Evolutionary conservation across 345 rosid species (phyloP), one percentile per base, ranked within the genome.

Genomic region (Erodium maritimum): DNA sequence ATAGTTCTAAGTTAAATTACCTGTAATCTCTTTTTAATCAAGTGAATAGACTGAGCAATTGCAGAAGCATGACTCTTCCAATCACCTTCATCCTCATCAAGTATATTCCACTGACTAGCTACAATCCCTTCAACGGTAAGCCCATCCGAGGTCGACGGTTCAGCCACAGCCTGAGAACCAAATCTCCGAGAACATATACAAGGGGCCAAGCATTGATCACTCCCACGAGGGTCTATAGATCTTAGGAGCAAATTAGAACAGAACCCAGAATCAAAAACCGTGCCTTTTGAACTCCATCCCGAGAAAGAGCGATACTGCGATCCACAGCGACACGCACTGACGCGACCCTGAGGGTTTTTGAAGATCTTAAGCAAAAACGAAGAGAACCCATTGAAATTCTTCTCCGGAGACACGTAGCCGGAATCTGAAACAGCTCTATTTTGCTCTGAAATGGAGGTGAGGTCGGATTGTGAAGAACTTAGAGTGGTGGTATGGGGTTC

Each of bases 31-130:
- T 63, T 80, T 80, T 87, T 93, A 82, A 93, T 87, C 24, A 89
- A 85, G 79, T 79, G 78, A 66, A 93, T 78, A 65, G 96, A 93
- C 59, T 89, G 96, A 57, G 96, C 73, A 75, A 83, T 80, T 14
- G 99, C 94, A 60, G 96, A 86, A 52, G 91, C 88, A 73, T 93
- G 96, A 61, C 96, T 87, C 69, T 74, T 89, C 99, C 99, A 87
- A 73, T 93, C 95, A 65, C 73, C 67, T 58, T 89, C 96, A 52
- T 64, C 70, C 70, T 89, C 99, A 21, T 86, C 87, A 19, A 87
- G 72, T 50, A 93, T 83, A 25, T 79, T 51, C 99, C 96, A 93
- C 55, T 77, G 82, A 65, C 62, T 82, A 56, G 88, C 82, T 57
- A 81, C 71, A 61, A 93, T 87, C 29, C 79, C 73, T 50, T 87